Evolutionary conservation across 495 filamentous ascomycete species (phyloP), one percentile per base, ranked within the genome.

Genomic region (Glonium stellatum): DNA sequence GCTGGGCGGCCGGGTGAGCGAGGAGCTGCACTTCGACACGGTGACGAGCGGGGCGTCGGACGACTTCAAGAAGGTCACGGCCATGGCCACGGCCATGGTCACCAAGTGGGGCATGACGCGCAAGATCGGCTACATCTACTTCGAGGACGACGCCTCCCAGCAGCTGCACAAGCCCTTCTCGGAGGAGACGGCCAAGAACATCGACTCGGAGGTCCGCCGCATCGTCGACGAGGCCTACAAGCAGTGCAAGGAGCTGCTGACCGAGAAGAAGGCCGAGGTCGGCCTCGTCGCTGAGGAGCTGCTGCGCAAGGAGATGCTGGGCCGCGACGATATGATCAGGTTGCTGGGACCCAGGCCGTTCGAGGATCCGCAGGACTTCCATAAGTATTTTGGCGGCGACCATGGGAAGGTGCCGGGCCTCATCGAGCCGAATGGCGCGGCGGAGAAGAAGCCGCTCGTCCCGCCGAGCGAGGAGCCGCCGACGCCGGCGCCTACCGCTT

Each of bases 21-120:
- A 98, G 74, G 93, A 98, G 73, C 70, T 98, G 4, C 90, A 97
- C 74, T 98, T 97, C 73, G 87, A 92, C 23, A 96, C 89, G 10
- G 92, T 98, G 22, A 98, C 95, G 5, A 89, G 86, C 59, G 93
- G 93, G 48, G 93, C 93, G 19, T 88, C 83, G 41, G 93, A 98
- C 71, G 93, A 98, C 70, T 98, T 98, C 80, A 95, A 96, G 75
- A 98, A 98, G 75, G 95, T 97, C 27, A 97, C 95, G 9, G 81
- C 83, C 50, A 89, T 96, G 90, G 95, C 93, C 9, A 92, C 89
- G 3, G 82, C 85, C 27, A 98, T 98, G 93, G 93, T 98, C 22
- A 98, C 93, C 42, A 87, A 95, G 73, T 97, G 89, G 83, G 93
- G 93, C 65, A 98, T 98, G 93, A 92, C 87, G 39, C 83, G 87